Conservation (phyloP, 768 basidiomycete species). For the Lyophyllum atratum region DNA sequence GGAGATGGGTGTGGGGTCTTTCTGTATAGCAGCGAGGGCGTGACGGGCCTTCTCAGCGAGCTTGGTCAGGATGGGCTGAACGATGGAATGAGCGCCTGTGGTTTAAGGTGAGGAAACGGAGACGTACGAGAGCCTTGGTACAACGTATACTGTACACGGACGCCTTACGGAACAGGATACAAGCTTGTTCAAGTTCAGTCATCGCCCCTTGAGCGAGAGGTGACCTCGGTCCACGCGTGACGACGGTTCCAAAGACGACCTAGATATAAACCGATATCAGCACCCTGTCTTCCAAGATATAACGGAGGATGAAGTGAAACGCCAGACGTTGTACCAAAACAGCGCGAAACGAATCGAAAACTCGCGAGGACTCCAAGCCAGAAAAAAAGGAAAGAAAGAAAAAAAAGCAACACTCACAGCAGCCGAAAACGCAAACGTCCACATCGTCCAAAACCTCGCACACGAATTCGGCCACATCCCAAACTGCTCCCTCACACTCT, state of each 20-base stretch:
- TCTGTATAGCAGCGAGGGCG: slow-evolving; percentile 47
- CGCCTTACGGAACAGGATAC: slow-evolving; percentile 64
- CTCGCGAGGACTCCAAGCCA: too few relatives aligned
- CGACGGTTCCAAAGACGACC: slow-evolving; percentile 81
- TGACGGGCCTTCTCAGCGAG: slow-evolving; percentile 68
- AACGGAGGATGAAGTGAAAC: too few relatives aligned
- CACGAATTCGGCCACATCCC: slow-evolving; percentile 45
- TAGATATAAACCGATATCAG: slow-evolving; percentile 22
- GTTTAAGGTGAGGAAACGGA: neutral
- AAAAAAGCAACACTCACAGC: slow-evolving; percentile 35
- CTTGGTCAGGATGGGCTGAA: slow-evolving; percentile 58
- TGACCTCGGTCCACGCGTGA: slow-evolving; percentile 70
- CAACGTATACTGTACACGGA: slow-evolving; percentile 61
- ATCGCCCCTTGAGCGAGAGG: slow-evolving; percentile 69
- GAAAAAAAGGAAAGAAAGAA: neutral
- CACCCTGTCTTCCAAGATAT: too few relatives aligned
- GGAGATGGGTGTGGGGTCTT: slow-evolving; percentile 30
- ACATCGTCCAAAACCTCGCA: slow-evolving; percentile 60
- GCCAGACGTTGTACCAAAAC: neutral
- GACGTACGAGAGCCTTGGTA: slow-evolving; percentile 61
- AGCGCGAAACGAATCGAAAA: neutral
- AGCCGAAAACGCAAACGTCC: slow-evolving; percentile 62
- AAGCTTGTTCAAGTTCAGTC: slow-evolving; percentile 68
- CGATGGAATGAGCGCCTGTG: neutral
- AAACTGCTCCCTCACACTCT: slow-evolving; percentile 51